Conservation (phyloP, 2,329 filamentous ascomycete species). For the Clonostachys rosea region DNA sequence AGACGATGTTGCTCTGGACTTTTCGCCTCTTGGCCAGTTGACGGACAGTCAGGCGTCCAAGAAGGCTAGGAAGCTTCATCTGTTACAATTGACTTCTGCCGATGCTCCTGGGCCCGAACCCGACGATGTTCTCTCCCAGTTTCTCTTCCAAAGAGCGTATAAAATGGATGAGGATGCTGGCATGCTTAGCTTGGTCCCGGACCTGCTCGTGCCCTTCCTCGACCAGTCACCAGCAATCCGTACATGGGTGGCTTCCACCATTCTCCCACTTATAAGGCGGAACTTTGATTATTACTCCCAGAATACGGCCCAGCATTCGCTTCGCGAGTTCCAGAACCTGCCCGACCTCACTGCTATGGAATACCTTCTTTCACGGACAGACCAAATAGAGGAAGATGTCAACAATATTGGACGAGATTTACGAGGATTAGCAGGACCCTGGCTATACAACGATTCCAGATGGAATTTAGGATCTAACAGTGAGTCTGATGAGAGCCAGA, state of each 20-base stretch:
- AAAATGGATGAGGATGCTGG: slow-evolving; percentile 69
- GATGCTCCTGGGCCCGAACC: slow-evolving; percentile 39
- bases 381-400: slow-evolving; percentile 28
- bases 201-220: slow-evolving; percentile 66
- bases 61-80: slow-evolving; percentile 56
- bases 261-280: slow-evolving; percentile 64
- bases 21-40: slow-evolving; percentile 49
- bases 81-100: slow-evolving; percentile 47
- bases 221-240: slow-evolving; percentile 55
- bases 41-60: slow-evolving; percentile 60
- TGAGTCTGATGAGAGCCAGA: slow-evolving; percentile 5
- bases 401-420: slow-evolving; percentile 56
- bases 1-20: slow-evolving; percentile 40
- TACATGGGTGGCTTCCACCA: slow-evolving; percentile 63
- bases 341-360: slow-evolving; percentile 54
- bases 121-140: slow-evolving; percentile 53
- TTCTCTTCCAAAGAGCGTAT: slow-evolving; percentile 64
- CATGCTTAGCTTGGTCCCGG: slow-evolving; percentile 62
- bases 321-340: slow-evolving; percentile 60
- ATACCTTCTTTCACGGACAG: slow-evolving; percentile 56
- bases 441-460: slow-evolving; percentile 62
- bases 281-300: slow-evolving; percentile 66
- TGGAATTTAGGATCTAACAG: slow-evolving; percentile 30
- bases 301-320: slow-evolving; percentile 38
- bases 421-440: slow-evolving; percentile 65